Evolutionary conservation across 176 grass and related monocot species (phyloP).

Genomic region (Canna indica): DNA sequence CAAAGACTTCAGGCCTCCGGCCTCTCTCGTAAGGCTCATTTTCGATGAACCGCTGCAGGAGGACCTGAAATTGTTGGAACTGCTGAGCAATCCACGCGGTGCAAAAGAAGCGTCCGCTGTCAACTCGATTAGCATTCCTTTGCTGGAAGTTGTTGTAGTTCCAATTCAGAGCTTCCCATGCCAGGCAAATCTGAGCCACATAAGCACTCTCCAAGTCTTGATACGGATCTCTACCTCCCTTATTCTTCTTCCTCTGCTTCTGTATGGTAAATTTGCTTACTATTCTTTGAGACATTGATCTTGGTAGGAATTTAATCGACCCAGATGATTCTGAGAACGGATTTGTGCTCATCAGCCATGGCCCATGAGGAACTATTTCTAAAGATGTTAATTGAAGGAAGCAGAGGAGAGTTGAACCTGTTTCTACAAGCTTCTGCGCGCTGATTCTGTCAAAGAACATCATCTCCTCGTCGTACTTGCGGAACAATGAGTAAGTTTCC

Average conservation of each 20-base stretch:
- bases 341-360: neutral
- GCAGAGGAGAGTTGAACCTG: constrained; percentile 31
- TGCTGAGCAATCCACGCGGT: constrained; percentile 68
- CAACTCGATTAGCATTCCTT: constrained; percentile 25
- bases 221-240: constrained; percentile 50
- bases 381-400: neutral
- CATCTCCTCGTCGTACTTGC: constrained; percentile 93
- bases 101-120: constrained; percentile 40
- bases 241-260: constrained; percentile 22
- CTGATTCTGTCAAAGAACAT: constrained; percentile 77
- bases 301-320: constrained; percentile 59
- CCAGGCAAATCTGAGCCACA: constrained; percentile 82
- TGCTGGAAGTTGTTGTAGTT: constrained; percentile 59
- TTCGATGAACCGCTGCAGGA: constrained; percentile 77
- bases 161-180: constrained; percentile 93
- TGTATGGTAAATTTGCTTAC: constrained; percentile 41
- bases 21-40: constrained; percentile 71
- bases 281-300: constrained; percentile 65
- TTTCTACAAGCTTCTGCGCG: constrained; percentile 77
- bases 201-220: constrained; percentile 73
- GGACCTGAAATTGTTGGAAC: constrained; percentile 88
- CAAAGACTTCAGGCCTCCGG: constrained; percentile 61
- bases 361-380: neutral
- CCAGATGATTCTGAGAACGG: constrained; percentile 54
- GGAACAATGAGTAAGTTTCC: constrained; percentile 73